Evolutionary conservation across 2,329 filamentous ascomycete species (phyloP).

Genomic region (Nemania bipapillata): DNA sequence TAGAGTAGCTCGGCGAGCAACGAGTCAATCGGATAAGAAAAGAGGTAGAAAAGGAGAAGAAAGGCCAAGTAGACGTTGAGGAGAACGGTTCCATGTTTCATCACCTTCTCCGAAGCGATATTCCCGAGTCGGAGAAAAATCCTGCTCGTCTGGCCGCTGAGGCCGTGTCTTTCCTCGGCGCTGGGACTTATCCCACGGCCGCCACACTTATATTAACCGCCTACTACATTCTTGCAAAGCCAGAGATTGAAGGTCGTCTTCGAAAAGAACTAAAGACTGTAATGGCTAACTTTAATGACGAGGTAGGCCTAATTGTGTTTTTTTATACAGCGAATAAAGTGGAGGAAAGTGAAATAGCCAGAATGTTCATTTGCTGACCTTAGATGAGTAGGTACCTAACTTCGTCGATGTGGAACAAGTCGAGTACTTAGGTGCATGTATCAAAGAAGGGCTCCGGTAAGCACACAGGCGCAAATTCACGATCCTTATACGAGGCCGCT

Average conservation of each 20-base stretch:
- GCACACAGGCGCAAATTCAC: neutral
- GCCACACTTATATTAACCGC: slow-evolving; percentile 26
- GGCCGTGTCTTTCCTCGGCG: slow-evolving; percentile 28
- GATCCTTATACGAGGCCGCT: too few relatives aligned
- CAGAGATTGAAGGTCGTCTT: slow-evolving; percentile 27
- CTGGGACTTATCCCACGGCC: slow-evolving; percentile 30
- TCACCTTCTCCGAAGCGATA: slow-evolving; percentile 30
- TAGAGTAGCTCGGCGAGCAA: slow-evolving; percentile 11
- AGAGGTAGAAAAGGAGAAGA: slow-evolving; percentile 12
- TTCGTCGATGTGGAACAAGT: slow-evolving; percentile 31
- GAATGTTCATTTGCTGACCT: too few relatives aligned
- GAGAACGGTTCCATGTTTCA: slow-evolving; percentile 31
- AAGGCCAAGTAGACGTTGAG: slow-evolving; percentile 8
- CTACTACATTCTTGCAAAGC: slow-evolving; percentile 30
- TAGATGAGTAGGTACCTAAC: slow-evolving; percentile 11
- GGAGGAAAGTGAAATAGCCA: too few relatives aligned
- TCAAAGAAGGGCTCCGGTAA: slow-evolving; percentile 33
- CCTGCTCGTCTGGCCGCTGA: slow-evolving; percentile 27
- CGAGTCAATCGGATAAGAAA: slow-evolving; percentile 10
- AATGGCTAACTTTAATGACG: slow-evolving; percentile 17
- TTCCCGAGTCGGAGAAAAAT: slow-evolving; percentile 29
- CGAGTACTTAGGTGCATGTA: slow-evolving; percentile 26
- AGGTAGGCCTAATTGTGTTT: too few relatives aligned
- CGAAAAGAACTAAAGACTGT: slow-evolving; percentile 27
- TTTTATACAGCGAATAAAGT: too few relatives aligned